Percentiles rank a stretch among this genome's conserved stretches.
Conservation (phyloP, 345 rosid genomes). For the Fremontodendron californicum region DNA sequence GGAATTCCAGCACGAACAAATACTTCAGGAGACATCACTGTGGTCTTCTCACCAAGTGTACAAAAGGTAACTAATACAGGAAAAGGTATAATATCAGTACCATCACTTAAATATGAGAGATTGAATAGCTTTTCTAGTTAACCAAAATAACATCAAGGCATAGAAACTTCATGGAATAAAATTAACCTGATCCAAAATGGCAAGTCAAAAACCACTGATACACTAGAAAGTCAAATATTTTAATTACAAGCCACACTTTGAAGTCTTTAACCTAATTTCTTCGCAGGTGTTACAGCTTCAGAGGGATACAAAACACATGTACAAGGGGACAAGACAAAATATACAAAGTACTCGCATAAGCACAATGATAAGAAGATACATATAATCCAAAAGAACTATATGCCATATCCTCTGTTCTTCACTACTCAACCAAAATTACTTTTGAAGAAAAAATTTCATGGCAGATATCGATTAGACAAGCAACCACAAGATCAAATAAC, state of each 20-base stretch:
- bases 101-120: constrained; percentile 2
- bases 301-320: not conserved
- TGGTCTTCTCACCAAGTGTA: constrained; percentile 96
- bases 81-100: not conserved
- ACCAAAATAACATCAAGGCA: constrained; percentile 5
- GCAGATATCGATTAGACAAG: not conserved
- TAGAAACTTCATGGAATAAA: not conserved
- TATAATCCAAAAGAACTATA: not conserved
- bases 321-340: not conserved
- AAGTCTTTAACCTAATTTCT: not conserved
- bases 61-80: constrained; percentile 68
- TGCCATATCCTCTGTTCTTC: not conserved
- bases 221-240: not conserved
- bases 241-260: not conserved
- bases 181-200: not conserved
- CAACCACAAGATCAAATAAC: not conserved
- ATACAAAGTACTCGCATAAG: not conserved
- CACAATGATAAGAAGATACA: not conserved
- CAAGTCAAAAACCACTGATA: not conserved
- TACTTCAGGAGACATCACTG: constrained; percentile 98
- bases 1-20: constrained; percentile 86
- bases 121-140: constrained; percentile 4
- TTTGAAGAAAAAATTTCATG: not conserved
- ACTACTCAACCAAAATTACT: not conserved
- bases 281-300: not conserved